Evolutionary conservation across 2,329 filamentous ascomycete species (phyloP), one percentile per base, ranked within the genome.

Genomic region (Lizonia empirigonia): DNA sequence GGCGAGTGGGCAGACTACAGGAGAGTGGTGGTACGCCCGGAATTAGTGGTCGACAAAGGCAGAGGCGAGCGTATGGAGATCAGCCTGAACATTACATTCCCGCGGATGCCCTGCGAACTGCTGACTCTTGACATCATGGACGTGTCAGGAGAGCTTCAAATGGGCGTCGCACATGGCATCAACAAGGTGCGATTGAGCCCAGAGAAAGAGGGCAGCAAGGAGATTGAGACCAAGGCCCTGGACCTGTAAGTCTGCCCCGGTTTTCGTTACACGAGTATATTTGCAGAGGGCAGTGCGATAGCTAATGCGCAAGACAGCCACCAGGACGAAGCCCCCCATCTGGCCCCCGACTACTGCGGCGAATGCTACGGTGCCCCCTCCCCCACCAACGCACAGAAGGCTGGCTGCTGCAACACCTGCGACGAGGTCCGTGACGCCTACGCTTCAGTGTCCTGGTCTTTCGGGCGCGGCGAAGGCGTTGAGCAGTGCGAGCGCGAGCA

Each of bases 11-110:
- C 83, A 52, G 94, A 97, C 68, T 99, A 97, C 76, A 83, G 91
- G 64, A 85, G 87, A 69, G 83, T 97, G 59, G 82, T 88, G 40
- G 89, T 99, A 55, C 86, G 91, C 71, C 93, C 94, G 6, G 94
- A 99, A 78, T 77, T 99, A 64, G 85, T 99, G 53, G 94, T 99
- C 16, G 95, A 99, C 73, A 97, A 97, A 77, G 91, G 91, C 62
- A 84, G 94, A 89, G 91, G 91, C 74, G 92, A 99, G 81, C 91
- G 93, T 75, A 97, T 99, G 93, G 94, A 97, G 74, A 99, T 99
- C 60, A 91, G 96, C 74, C 84, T 99, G 76, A 99, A 99, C 78
- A 87, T 99, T 53, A 94, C 91, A 37, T 99, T 99, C 73, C 94
- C 94, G 8, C 86, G 87, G 57, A 84, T 99, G 62, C 94, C 94